Base-by-base conservation (phyloP, 129 eudicot species). In the Flaveria robusta region DNA sequence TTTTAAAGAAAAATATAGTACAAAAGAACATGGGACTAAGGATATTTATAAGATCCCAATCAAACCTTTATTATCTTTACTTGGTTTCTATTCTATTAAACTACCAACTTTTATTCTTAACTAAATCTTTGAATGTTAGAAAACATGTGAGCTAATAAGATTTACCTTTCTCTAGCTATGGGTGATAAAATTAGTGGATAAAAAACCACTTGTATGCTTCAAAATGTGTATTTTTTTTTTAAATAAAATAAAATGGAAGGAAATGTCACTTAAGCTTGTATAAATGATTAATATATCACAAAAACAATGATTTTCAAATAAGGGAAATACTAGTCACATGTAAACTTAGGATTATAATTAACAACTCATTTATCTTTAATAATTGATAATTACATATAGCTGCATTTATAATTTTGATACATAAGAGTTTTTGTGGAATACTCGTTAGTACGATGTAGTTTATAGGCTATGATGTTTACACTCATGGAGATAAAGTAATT, bases 1-100 rank as follows among this genome's bases (percentile, higher is more conserved):
- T 31, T 70, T 29, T 45, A 29, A 66, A 66, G 29, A 12, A 60
- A 60, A 51, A 24, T n/a, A 72, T 49, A 27, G 31, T 45, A 8
- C 66, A 71, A 74, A 81, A 67, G 45, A 74, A 68, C 80, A 68
- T 74, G 80, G 75, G 84, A 74, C 76, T 54, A 43, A 56, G 23
- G 63, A 56, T 76, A 59, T 31, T 70, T 34, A 59, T 78, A 13
- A 67, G 66, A 76, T 76, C 68, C 47, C 47, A 46, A 43, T 27
- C 58, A 42, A 60, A 76, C 56, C n/a, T 20, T 56, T 18, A 18
- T 59, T 10, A 39, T 55, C 62, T 68, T 68, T 68, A 52, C 1
- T 67, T 52, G 59, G 15, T 16, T 67, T 43, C 51, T 23, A 41
- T 66, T n/a, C 1, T 58, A 58, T 58, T 52, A 52, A 7, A 52